Conservation (phyloP, 2,329 filamentous ascomycete genomes). For the Pseudopyrenochaeta lycopersici region DNA sequence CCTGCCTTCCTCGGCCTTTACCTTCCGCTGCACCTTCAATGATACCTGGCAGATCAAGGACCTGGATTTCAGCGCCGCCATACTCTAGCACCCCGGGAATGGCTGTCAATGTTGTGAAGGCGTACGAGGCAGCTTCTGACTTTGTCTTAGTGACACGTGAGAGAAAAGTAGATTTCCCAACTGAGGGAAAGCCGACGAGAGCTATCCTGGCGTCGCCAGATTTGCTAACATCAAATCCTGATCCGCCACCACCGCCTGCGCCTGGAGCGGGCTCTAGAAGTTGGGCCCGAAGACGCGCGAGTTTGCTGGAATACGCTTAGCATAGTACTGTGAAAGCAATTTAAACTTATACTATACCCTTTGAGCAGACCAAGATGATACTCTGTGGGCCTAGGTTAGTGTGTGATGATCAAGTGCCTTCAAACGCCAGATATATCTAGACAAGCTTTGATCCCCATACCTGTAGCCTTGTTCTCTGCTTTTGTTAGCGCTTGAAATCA, state of each 20-base stretch:
- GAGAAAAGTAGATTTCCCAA: slow-evolving; percentile 98
- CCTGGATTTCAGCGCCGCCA: slow-evolving; percentile 96
- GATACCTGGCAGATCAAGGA: slow-evolving; percentile 96
- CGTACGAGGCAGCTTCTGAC: slow-evolving; percentile 93
- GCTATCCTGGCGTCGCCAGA: slow-evolving; percentile 96
- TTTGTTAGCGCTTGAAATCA: slow-evolving; percentile 42
- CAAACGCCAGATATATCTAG: slow-evolving; percentile 7
- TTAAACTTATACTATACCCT: slow-evolving; percentile 66
- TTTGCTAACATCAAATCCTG: slow-evolving; percentile 91
- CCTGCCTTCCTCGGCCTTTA: slow-evolving; percentile 93
- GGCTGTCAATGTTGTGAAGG: slow-evolving; percentile 96
- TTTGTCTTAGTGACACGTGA: slow-evolving; percentile 99
- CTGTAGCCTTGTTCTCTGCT: slow-evolving; percentile 97
- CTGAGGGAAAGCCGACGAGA: slow-evolving; percentile 97
- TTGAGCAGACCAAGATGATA: slow-evolving; percentile 98
- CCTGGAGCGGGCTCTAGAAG: slow-evolving; percentile 89
- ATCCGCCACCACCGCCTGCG: slow-evolving; percentile 77
- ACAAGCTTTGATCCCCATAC: slow-evolving; percentile 62
- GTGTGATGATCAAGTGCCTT: slow-evolving; percentile 31
- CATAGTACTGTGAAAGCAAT: neutral
- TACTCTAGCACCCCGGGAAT: slow-evolving; percentile 98
- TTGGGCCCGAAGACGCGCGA: slow-evolving; percentile 92
- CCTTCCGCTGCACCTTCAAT: slow-evolving; percentile 97
- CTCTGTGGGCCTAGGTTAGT: slow-evolving; percentile 67
- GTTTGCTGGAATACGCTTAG: slow-evolving; percentile 71